Conservation (phyloP, 2,329 filamentous ascomycete species). For the Blastomyces emzantsi region DNA sequence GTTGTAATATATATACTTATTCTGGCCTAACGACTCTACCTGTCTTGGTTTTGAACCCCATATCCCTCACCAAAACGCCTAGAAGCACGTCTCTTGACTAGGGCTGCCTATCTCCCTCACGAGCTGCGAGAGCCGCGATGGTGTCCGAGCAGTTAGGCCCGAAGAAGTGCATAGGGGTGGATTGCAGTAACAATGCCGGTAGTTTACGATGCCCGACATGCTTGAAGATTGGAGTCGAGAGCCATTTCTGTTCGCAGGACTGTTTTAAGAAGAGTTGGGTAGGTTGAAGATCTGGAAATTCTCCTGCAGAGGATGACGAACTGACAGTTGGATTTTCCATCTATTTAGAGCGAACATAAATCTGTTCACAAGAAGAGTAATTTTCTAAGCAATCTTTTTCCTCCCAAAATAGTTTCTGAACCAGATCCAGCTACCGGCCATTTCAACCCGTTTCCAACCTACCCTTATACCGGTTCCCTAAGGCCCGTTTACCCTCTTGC, state of each 20-base stretch:
- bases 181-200: conserved; percentile 81
- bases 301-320: not conserved
- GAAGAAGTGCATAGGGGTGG: conserved; percentile 60
- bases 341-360: conserved; percentile 67
- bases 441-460: conserved; percentile 89
- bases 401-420: conserved; percentile 80
- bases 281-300: conserved; percentile 29
- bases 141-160: conserved; percentile 26
- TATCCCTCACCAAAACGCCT: not conserved
- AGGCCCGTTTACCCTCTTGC: conserved; percentile 84
- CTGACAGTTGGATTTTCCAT: conserved; percentile 14
- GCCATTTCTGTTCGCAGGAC: conserved; percentile 95
- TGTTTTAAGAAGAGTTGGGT: conserved; percentile 99
- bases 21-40: not conserved
- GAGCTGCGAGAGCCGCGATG: not conserved
- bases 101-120: not conserved
- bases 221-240: conserved; percentile 79
- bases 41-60: not conserved
- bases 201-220: conserved; percentile 90
- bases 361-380: conserved; percentile 70
- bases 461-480: conserved; percentile 68
- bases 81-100: not conserved
- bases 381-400: conserved; percentile 62
- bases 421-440: conserved; percentile 80
- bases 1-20: not conserved